Percentiles rank a stretch among this genome's conserved stretches.
Evolutionary conservation across 1,139 yeast genomes (phyloP).

Genomic region (Diutina mesorugosa): DNA sequence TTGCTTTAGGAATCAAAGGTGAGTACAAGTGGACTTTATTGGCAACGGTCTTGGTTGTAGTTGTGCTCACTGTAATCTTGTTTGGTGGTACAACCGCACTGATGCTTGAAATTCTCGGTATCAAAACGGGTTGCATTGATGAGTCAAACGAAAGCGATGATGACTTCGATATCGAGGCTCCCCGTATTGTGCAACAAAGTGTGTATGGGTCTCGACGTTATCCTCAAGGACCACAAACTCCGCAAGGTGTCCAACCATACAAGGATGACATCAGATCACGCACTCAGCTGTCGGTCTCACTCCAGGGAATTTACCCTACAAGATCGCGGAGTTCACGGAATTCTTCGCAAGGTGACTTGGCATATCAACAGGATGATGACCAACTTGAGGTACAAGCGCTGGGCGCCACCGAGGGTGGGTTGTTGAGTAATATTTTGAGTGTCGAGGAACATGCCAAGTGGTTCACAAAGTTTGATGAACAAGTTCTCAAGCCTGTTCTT

Average conservation of each 20-base stretch:
- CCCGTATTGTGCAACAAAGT: conserved; percentile 24
- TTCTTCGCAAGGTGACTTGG: not conserved
- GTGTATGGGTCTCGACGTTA: not conserved
- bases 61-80: conserved; percentile 86
- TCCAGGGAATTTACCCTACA: not conserved
- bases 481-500: conserved; percentile 89
- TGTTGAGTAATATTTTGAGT: conserved; percentile 30
- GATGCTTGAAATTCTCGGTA: conserved; percentile 90
- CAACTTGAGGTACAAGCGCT: conserved; percentile 22
- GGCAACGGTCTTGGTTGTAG: conserved; percentile 94
- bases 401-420: conserved; percentile 13
- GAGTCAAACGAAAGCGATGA: conserved; percentile 73
- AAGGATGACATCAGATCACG: not conserved
- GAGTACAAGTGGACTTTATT: conserved; percentile 79
- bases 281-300: not conserved
- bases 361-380: conserved; percentile 14
- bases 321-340: not conserved
- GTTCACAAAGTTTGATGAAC: conserved; percentile 90
- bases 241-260: not conserved
- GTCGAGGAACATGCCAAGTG: conserved; percentile 78
- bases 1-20: conserved; percentile 96
- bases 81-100: conserved; percentile 99
- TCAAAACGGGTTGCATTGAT: conserved; percentile 81
- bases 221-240: not conserved
- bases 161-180: conserved; percentile 86